Base-by-base conservation (phyloP, 768 basidiomycete species). In the Coprinopsis strossmayeri region DNA sequence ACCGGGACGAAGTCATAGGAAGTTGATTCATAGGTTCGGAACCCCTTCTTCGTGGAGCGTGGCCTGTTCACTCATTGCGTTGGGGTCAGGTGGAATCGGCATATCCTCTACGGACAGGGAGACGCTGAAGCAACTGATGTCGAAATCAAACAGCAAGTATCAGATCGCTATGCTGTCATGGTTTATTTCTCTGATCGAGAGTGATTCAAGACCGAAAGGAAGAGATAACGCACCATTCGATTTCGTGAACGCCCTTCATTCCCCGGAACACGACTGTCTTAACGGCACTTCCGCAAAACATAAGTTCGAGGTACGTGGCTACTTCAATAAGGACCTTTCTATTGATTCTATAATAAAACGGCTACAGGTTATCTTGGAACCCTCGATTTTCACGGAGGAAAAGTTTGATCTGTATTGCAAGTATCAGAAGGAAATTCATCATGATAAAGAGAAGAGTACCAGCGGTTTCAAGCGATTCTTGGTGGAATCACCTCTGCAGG, bases 381-480 rank as follows among this genome's bases (percentile, higher is more conserved):
- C 81, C 3, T 79, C 93, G 1, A 77, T 80, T 12, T 92, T 71
- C 59, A 86, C 84, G 0, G 59, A 72, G 2, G 92, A 97, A 68
- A 95, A 95, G 60, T 95, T 79, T 61, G 70, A 67, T 4, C 73
- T 98, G 15, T 97, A 76, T 59, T 63, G 76, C 58, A 73, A 74
- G 50, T 98, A 98, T 63, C 95, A 93, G 62, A 63, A 62, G 25
- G 70, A 80, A 4, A 81, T 96, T 20, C 95, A 98, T 61, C 68
- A 79, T 34, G 92, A 96, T 38, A 54, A 62, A 1, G 64, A 73
- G 2, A 79, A 75, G 25, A 69, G 66, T 1, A 70, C 72, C 27
- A 51, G 53, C 2, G 71, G 76, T 1, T 95, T 95, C 61, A 67
- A 66, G 48, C 62, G 77, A 2, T 98, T 98, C 61, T 73, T 98